Conservation (phyloP, 176 grass and related monocot species). For the Cenchrus fungigraminus region DNA sequence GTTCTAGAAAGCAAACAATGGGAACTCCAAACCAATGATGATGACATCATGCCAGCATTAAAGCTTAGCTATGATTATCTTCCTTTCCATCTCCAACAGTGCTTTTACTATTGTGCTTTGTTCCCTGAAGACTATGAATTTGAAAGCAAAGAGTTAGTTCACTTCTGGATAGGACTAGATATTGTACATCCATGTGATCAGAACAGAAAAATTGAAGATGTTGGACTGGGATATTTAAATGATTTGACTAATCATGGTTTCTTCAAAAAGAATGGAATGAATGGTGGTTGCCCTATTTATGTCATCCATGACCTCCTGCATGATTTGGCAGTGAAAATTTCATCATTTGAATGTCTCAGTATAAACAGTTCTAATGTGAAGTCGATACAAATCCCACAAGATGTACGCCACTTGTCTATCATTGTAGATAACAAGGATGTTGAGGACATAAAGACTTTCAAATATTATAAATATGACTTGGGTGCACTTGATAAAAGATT, state of each 20-base stretch:
- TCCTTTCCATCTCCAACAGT: slow-evolving; percentile 27
- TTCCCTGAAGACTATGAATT: slow-evolving; percentile 40
- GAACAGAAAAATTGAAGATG: slow-evolving; percentile 10
- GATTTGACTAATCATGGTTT: not conserved
- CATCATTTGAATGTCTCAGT: slow-evolving; percentile 21
- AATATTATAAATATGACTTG: no score
- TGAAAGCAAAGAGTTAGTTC: not conserved
- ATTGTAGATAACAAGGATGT: no score
- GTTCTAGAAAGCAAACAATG: slow-evolving; percentile 31
- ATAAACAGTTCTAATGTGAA: not conserved
- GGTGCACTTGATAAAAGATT: no score
- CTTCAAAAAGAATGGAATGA: not conserved
- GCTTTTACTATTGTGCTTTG: slow-evolving; percentile 34
- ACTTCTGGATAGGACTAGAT: slow-evolving; percentile 31
- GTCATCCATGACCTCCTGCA: slow-evolving; percentile 31
- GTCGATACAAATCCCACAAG: no score
- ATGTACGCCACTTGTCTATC: no score
- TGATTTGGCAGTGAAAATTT: slow-evolving; percentile 20
- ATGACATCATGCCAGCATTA: slow-evolving; percentile 46
- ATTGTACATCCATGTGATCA: not conserved
- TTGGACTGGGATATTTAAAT: slow-evolving; percentile 7
- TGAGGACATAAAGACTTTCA: no score
- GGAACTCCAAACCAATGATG: not conserved
- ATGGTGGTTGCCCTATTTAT: not conserved
- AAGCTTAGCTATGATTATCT: slow-evolving; percentile 38